Conservation (phyloP, 2,329 filamentous ascomycete genomes). For the Neurospora sp. region DNA sequence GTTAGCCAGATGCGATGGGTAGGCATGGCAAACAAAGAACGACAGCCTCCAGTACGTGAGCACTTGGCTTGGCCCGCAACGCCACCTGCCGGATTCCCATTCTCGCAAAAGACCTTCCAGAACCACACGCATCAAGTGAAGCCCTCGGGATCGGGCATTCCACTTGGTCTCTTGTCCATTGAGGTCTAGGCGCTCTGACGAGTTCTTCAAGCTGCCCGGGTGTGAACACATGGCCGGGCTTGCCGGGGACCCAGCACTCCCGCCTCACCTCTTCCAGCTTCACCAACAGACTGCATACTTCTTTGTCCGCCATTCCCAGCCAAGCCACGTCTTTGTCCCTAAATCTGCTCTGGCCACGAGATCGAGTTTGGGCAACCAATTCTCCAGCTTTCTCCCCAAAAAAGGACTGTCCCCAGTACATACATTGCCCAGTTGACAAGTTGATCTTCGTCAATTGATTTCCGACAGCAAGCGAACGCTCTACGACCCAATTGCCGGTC, state of each 20-base stretch:
- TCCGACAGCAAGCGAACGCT: not conserved
- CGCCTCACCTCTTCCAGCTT: not conserved
- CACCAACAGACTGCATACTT: not conserved
- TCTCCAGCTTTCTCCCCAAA: not conserved
- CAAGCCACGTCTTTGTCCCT: not conserved
- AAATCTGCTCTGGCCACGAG: not conserved
- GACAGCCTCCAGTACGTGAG: not conserved
- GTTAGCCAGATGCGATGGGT: not conserved
- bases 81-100: not conserved
- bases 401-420: not conserved
- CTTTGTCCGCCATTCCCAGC: not conserved
- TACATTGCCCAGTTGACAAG: not conserved
- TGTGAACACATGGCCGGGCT: not conserved
- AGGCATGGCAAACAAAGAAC: not conserved
- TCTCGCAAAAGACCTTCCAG: not conserved
- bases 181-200: not conserved
- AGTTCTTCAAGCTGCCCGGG: not conserved
- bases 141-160: not conserved
- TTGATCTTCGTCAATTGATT: not conserved
- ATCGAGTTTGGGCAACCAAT: not conserved
- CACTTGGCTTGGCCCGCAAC: not conserved
- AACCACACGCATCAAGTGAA: not conserved
- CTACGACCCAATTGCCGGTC: not conserved
- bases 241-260: not conserved
- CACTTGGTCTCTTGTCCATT: not conserved